Evolutionary conservation across 176 grass and related monocot species (phyloP).

Genomic region (Musa beccarii): DNA sequence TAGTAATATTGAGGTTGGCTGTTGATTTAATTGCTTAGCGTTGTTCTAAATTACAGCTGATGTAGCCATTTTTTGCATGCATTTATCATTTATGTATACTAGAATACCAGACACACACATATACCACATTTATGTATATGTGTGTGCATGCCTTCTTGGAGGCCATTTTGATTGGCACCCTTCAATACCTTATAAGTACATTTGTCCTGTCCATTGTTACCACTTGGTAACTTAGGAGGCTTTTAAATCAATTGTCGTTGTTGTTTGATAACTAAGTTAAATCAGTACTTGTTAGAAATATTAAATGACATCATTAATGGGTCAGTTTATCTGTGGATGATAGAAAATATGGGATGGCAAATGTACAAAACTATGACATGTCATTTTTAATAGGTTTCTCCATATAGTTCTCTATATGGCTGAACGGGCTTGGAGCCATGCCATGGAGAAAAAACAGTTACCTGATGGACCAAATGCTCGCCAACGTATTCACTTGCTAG

Average conservation of each 20-base stretch:
- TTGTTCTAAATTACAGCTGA: background rate
- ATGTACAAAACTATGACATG: background rate
- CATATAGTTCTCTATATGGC: conserved; percentile 93
- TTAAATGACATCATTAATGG: too few species aligned
- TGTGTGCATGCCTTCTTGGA: too few species aligned
- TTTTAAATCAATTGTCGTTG: too few species aligned
- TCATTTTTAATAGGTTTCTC: conserved; percentile 52
- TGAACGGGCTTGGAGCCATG: conserved; percentile 93
- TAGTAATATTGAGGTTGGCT: background rate
- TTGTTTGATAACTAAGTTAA: too few species aligned
- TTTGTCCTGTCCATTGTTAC: too few species aligned
- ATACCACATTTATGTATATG: background rate
- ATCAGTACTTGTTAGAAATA: too few species aligned
- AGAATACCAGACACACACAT: background rate
- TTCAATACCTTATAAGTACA: too few species aligned
- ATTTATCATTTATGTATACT: background rate
- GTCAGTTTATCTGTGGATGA: too few species aligned
- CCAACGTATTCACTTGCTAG: conserved; percentile 82
- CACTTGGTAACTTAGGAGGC: too few species aligned
- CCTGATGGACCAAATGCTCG: conserved; percentile 73
- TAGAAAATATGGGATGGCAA: too few species aligned
- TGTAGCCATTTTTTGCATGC: background rate
- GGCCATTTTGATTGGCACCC: too few species aligned
- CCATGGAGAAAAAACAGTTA: conserved; percentile 89
- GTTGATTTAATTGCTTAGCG: background rate